Evolutionary conservation across 2,329 filamentous ascomycete species (phyloP).

Genomic region (Triangularia verruculosa): DNA sequence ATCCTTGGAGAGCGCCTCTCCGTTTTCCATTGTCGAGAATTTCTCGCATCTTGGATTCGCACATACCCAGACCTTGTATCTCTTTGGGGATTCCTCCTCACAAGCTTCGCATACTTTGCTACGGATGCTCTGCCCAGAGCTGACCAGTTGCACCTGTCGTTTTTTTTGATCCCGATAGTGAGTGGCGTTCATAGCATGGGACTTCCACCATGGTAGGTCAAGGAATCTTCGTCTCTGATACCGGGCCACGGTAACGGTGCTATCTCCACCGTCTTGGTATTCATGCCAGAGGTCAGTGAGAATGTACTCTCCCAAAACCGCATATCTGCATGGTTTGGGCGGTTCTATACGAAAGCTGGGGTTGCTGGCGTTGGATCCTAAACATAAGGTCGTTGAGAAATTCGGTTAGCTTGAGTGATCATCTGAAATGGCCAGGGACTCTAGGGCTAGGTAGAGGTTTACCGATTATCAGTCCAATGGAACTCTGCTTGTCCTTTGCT

Average conservation of each 20-base stretch:
- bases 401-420: neutral
- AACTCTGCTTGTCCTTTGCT: neutral
- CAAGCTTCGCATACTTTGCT: neutral
- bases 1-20: neutral
- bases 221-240: neutral
- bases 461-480: conserved; percentile 1
- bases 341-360: neutral
- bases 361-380: neutral
- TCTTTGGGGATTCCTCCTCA: neutral
- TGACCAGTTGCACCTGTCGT: neutral
- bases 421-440: neutral
- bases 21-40: neutral
- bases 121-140: neutral
- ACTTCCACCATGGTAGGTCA: neutral
- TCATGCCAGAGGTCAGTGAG: conserved; percentile 1
- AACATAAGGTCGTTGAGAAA: neutral
- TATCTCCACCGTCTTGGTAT: neutral
- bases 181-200: neutral
- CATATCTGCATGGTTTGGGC: conserved; percentile 1
- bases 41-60: neutral
- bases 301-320: conserved; percentile 1
- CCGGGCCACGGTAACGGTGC: neutral
- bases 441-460: neutral
- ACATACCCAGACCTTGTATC: conserved; percentile 6
- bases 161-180: neutral